Conservation (phyloP, 768 basidiomycete genomes). For the Butyriboletus loyo region DNA sequence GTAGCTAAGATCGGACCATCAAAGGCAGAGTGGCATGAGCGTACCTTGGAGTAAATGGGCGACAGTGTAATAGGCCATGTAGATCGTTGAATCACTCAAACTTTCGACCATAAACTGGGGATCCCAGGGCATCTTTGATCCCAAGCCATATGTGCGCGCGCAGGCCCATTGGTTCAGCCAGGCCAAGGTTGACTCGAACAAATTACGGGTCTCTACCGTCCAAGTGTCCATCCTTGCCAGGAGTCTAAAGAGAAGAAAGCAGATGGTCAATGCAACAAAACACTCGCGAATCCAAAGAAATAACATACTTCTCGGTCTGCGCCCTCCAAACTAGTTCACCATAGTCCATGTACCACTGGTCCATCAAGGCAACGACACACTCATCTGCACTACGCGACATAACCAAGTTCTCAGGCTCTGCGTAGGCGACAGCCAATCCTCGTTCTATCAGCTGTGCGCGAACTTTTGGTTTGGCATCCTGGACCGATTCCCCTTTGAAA, state of each 20-base stretch:
- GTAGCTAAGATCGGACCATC: slow-evolving; percentile 7
- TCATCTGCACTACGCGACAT: slow-evolving; percentile 92
- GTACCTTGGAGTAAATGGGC: slow-evolving; percentile 88
- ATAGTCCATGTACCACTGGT: slow-evolving; percentile 99
- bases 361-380: slow-evolving; percentile 96
- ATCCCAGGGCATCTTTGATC: slow-evolving; percentile 96
- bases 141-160: slow-evolving; percentile 95
- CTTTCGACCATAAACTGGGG: slow-evolving; percentile 95
- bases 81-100: slow-evolving; percentile 95
- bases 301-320: slow-evolving; percentile 72
- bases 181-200: slow-evolving; percentile 84
- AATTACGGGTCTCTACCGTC: slow-evolving; percentile 86
- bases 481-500: slow-evolving; percentile 83
- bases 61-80: slow-evolving; percentile 98
- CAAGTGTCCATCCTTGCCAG: slow-evolving; percentile 88
- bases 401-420: slow-evolving; percentile 91
- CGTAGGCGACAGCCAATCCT: slow-evolving; percentile 84
- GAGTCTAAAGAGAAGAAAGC: slow-evolving; percentile 45
- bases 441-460: slow-evolving; percentile 76
- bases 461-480: slow-evolving; percentile 90
- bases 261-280: not conserved
- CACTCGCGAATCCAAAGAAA: not conserved
- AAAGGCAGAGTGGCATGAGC: slow-evolving; percentile 13
- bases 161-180: slow-evolving; percentile 99
- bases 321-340: slow-evolving; percentile 89